A percentile compares a stretch with the other conserved stretches of the same genome.
phyloP scores from a whole-genome alignment of 495 filamentous ascomycete genomes.

The Penicillium arizonense region DNA sequence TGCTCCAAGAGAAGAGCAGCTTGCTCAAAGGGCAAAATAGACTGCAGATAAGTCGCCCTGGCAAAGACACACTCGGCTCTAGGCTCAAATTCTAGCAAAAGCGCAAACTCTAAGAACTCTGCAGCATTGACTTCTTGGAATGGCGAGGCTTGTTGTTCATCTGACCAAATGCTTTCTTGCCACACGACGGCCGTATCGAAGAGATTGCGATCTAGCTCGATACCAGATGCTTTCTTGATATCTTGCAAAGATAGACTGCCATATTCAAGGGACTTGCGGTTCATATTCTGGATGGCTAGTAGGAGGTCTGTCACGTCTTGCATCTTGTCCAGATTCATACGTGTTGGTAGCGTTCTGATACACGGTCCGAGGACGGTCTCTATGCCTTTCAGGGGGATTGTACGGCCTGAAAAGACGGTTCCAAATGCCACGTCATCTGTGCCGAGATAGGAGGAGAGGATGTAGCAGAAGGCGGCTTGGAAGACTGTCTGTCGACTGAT shows the following conservation, averaged over 20 bases:
- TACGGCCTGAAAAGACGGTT: constrained; percentile 72
- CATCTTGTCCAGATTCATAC: constrained; percentile 48
- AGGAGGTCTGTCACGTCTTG: constrained; percentile 57
- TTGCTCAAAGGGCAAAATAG: constrained; percentile 48
- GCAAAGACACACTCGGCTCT: constrained; percentile 31
- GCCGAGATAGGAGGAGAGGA: constrained; percentile 60
- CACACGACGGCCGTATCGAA: constrained; percentile 77
- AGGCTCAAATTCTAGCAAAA: constrained; percentile 72
- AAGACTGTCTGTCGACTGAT: constrained; percentile 57
- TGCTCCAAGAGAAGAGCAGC: constrained; percentile 54
- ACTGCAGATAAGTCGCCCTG: constrained; percentile 51
- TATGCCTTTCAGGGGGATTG: constrained; percentile 59
- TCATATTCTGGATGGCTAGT: constrained; percentile 55
- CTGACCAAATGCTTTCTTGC: constrained; percentile 62
- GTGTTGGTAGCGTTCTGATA: constrained; percentile 65
- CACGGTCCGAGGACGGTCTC: constrained; percentile 73
- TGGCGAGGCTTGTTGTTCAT: constrained; percentile 17
- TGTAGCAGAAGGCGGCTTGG: constrained; percentile 63
- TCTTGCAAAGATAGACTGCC: constrained; percentile 59
- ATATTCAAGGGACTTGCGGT: constrained; percentile 58
- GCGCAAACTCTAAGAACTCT: constrained; percentile 70
- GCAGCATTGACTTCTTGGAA: constrained; percentile 52
- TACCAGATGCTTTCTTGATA: constrained; percentile 57
- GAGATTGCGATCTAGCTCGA: constrained; percentile 45
- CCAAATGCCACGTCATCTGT: constrained; percentile 66